Conservation (phyloP, 83 land plant species). For the Thuja plicata region DNA sequence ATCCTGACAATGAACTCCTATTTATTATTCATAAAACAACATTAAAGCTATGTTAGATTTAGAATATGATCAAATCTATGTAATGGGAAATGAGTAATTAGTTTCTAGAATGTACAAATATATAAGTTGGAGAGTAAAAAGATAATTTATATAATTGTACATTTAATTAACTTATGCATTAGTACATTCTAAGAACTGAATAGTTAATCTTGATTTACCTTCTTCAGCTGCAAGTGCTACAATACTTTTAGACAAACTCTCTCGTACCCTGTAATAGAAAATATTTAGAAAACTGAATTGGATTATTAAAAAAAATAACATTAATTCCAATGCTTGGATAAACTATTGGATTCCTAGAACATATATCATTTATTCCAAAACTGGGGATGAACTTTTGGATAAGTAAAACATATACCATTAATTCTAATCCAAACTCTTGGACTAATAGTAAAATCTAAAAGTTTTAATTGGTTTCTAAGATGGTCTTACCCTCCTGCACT, state of each 20-base stretch:
- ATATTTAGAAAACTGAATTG: background rate
- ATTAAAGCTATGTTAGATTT: background rate
- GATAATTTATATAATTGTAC: too few relatives aligned
- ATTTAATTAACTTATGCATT: too few relatives aligned
- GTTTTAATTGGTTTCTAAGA: background rate
- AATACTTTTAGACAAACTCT: constrained; percentile 48
- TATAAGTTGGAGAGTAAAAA: too few relatives aligned
- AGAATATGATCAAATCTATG: background rate
- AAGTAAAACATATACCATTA: too few relatives aligned
- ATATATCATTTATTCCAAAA: too few relatives aligned
- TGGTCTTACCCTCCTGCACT: constrained; percentile 60
- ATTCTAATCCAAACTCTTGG: background rate
- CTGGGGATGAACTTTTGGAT: background rate
- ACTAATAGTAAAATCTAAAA: background rate
- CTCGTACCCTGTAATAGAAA: constrained; percentile 29
- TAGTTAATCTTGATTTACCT: constrained; percentile 23
- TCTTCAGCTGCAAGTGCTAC: constrained; percentile 41
- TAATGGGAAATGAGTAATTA: too few relatives aligned
- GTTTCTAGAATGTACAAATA: too few relatives aligned
- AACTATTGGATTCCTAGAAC: too few relatives aligned
- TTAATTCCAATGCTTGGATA: too few relatives aligned
- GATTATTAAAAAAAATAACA: too few relatives aligned
- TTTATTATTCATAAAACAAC: background rate
- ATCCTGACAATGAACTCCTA: constrained; percentile 39
- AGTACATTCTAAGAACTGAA: too few relatives aligned